Percentiles rank a stretch among this genome's conserved stretches.
Conservation (phyloP, 2,329 filamentous ascomycete genomes). For the Verticillium nubilum region DNA sequence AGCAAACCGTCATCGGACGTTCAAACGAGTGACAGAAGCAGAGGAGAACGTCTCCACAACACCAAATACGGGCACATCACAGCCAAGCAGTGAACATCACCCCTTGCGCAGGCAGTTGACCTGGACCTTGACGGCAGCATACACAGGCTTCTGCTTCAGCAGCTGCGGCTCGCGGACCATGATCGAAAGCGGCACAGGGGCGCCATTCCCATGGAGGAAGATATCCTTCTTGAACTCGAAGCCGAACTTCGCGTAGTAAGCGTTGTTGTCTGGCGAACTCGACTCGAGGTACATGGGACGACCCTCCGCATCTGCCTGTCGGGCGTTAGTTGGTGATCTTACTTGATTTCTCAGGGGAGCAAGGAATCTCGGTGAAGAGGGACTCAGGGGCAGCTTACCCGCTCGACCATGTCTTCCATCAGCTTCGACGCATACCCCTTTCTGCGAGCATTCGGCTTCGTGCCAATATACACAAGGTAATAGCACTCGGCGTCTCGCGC, state of each 20-base stretch:
- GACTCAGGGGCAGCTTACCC: slow-evolving; percentile 36
- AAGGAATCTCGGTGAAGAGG: too few relatives aligned
- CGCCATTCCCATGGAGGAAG: slow-evolving; percentile 50
- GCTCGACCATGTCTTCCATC: slow-evolving; percentile 61
- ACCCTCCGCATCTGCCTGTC: slow-evolving; percentile 61
- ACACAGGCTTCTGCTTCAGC: slow-evolving; percentile 11
- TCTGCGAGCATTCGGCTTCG: slow-evolving; percentile 62
- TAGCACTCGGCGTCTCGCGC: slow-evolving; percentile 62
- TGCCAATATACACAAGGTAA: slow-evolving; percentile 82
- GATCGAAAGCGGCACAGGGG: slow-evolving; percentile 64
- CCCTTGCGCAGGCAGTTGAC: slow-evolving; percentile 21
- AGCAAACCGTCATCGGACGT: neutral
- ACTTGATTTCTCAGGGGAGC: neutral
- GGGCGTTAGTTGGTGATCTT: neutral
- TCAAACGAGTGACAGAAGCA: neutral
- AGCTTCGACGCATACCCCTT: slow-evolving; percentile 69
- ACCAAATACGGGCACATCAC: neutral
- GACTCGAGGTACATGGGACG: slow-evolving; percentile 74
- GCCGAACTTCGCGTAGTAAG: slow-evolving; percentile 70
- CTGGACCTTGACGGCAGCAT: slow-evolving; percentile 26
- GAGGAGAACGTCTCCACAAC: too few relatives aligned
- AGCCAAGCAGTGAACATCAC: neutral
- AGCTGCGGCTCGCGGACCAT: slow-evolving; percentile 71
- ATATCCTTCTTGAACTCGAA: slow-evolving; percentile 63
- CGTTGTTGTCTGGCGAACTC: slow-evolving; percentile 61